Evolutionary conservation across 129 eudicot species (phyloP), one percentile per base, ranked within the genome.

Genomic region (Daucus carota): DNA sequence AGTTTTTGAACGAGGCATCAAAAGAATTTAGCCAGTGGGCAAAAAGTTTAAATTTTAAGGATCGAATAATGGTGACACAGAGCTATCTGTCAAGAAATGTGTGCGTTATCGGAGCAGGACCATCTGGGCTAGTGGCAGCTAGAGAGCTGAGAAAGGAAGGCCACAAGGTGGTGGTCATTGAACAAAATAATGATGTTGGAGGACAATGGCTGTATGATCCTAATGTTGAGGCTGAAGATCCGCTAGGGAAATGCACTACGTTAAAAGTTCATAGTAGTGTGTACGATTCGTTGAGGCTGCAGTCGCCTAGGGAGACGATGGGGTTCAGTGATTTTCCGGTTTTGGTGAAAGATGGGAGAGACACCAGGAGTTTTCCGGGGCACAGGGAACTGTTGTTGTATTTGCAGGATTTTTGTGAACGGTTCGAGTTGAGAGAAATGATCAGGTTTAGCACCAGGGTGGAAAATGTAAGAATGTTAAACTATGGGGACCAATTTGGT

Each of bases 181-280:
- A 92, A 72, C 98, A 92, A 76, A 90, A 84, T 73, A 90, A 90
- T 80, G 96, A 93, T 40, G 85, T 93, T 70, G 98, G 98, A 75
- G 96, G 98, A 34, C 98, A 93, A 75, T 93, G 98, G 98, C 89
- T 93, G 1, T 93, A 93, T 77, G 84, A 93, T 47, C 91, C 98
- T 41, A 81, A 84, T 38, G 87, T 90, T 42, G 90, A 88, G 54
- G 82, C 43, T 14, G 90, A 93, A 57, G 86, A 85, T 79, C 89
- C 96, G 6, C 76, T 92, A 46, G 97, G 96, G 33, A 89, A 77
- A 24, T 79, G 74, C 42, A 44, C 42, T 6, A 31, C 72, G 36
- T 71, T 81, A 31, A 75, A 82, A 65, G 90, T 92, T 34, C 98
- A 93, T 82, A 93, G 96, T 70, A 93, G 98, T 75, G 63, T 90